These are phyloP conservation scores for Taphrina wiesneri DNA, from an alignment of 1,139 yeast species.

Conservation along the genomic window DNA sequence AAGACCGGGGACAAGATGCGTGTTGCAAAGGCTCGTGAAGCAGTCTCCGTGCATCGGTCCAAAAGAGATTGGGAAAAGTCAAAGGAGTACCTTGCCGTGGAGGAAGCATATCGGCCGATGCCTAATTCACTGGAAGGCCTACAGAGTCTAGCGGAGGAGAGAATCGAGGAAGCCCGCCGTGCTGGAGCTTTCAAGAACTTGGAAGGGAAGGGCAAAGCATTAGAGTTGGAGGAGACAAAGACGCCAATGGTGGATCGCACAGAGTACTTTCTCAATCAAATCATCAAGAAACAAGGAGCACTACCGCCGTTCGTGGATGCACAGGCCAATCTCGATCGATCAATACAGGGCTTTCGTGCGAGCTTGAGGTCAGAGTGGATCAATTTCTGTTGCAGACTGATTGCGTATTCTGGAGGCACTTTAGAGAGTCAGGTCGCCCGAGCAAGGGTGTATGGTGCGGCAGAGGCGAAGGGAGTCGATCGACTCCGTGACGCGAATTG, in stretches of 20 bases:
- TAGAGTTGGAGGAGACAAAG: conserved; percentile 25
- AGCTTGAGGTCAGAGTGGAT: conserved; percentile 19
- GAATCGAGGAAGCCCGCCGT: conserved; percentile 71
- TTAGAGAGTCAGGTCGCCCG: conserved; percentile 52
- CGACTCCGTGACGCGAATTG: conserved; percentile 44
- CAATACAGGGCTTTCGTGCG: conserved; percentile 23
- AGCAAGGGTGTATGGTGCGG: conserved; percentile 25
- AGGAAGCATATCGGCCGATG: conserved; percentile 42
- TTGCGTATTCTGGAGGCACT: conserved; percentile 45
- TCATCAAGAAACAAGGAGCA: conserved; percentile 70
- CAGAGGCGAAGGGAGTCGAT: conserved; percentile 3
- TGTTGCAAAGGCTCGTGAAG: conserved; percentile 25
- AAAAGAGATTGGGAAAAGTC: conserved; percentile 25
- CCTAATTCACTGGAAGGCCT: conserved; percentile 57
- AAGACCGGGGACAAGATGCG: conserved; percentile 28
- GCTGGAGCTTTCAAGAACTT: conserved; percentile 69
- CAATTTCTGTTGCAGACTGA: conserved; percentile 13
- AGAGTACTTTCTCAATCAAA: conserved; percentile 64
- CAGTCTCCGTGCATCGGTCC: conserved; percentile 10
- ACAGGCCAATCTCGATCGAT: conserved; percentile 47
- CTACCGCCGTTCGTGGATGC: conserved; percentile 86
- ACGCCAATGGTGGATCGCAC: conserved; percentile 39
- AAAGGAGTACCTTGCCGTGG: conserved; percentile 32
- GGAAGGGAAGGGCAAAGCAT: conserved; percentile 27
- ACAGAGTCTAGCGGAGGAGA: conserved; percentile 67